phyloP scores from a whole-genome alignment of 345 rosid genomes.

The Microcos paniculata region DNA sequence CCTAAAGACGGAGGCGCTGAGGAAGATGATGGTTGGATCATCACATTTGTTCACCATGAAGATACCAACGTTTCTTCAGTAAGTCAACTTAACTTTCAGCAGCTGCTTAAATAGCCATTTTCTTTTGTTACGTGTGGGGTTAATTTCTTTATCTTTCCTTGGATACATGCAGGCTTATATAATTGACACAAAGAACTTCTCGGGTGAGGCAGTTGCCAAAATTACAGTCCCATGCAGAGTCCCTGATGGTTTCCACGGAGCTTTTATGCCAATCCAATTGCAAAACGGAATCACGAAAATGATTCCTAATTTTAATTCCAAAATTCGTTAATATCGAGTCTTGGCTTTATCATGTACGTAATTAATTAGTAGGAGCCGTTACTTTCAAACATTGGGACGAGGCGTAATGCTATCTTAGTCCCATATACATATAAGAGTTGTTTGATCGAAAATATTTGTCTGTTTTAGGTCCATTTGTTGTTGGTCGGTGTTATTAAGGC shows the following conservation, averaged over 20 bases:
- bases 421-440: no score
- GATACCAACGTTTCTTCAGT: constrained; percentile 31
- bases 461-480: no score
- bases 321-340: no score
- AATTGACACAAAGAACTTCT: constrained; percentile 33
- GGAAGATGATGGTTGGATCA: constrained; percentile 55
- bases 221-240: constrained; percentile 38
- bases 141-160: not conserved
- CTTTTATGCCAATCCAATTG: constrained; percentile 28
- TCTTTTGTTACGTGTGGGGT: not conserved
- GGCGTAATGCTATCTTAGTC: no score
- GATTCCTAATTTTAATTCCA: no score
- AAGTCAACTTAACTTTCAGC: not conserved
- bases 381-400: no score
- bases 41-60: constrained; percentile 50
- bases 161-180: constrained; percentile 24
- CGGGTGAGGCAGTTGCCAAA: constrained; percentile 30
- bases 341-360: no score
- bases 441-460: no score
- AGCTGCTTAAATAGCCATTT: not conserved
- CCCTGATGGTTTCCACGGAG: constrained; percentile 46
- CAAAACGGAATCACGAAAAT: not conserved
- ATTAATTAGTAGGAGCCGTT: no score
- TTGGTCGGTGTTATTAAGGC: no score
- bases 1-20: constrained; percentile 26